These are phyloP conservation scores for Diaporthe sp. DNA, from an alignment of 2,329 filamentous ascomycete genomes.

Conservation along the genomic window DNA sequence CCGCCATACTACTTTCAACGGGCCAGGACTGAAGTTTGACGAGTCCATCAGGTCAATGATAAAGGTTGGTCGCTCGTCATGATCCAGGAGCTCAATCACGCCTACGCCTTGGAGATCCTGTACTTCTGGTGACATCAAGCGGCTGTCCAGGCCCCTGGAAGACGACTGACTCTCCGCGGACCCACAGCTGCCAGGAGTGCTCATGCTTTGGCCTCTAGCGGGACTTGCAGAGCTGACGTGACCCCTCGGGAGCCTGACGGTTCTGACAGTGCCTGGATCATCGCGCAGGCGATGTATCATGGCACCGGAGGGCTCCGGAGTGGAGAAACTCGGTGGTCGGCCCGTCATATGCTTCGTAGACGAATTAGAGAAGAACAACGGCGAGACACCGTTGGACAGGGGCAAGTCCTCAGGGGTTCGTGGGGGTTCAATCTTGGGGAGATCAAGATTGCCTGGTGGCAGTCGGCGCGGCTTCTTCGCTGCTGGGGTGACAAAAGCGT, in stretches of 20 bases:
- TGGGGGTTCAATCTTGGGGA: constrained; percentile 48
- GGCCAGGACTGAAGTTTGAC: constrained; percentile 64
- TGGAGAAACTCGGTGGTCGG: constrained; percentile 54
- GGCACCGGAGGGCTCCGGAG: constrained; percentile 57
- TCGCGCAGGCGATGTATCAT: constrained; percentile 63
- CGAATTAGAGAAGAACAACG: constrained; percentile 65
- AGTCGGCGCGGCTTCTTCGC: constrained; percentile 63
- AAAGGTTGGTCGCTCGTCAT: constrained; percentile 82
- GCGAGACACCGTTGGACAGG: constrained; percentile 52
- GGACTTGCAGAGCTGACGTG: constrained; percentile 63
- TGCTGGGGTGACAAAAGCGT: constrained; percentile 35
- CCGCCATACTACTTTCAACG: constrained; percentile 74
- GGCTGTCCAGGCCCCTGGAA: constrained; percentile 64
- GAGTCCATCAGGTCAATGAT: constrained; percentile 76
- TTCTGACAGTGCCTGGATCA: constrained; percentile 62
- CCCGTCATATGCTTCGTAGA: constrained; percentile 50
- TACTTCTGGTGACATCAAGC: constrained; percentile 60
- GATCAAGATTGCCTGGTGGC: constrained; percentile 59
- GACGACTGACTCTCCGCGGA: constrained; percentile 68
- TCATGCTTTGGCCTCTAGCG: constrained; percentile 55
- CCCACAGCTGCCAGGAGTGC: constrained; percentile 64
- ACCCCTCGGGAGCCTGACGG: constrained; percentile 67
- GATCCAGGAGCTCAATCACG: constrained; percentile 79
- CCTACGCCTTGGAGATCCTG: constrained; percentile 74
- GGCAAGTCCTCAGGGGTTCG: constrained; percentile 39